Evolutionary conservation across 345 rosid genomes (phyloP).

Genomic region (Noccaea caerulescens): DNA sequence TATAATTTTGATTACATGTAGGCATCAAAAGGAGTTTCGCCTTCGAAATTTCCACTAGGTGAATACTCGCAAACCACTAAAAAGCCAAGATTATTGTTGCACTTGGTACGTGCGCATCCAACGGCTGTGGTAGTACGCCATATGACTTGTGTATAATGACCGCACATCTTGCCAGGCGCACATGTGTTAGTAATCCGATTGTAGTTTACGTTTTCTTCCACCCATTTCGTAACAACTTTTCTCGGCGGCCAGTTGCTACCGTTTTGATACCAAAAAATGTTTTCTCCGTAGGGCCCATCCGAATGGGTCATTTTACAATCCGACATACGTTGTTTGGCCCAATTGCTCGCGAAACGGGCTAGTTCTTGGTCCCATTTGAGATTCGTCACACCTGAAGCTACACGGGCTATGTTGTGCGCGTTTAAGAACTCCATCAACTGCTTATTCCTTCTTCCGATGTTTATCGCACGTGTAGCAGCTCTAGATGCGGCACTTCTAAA

Average conservation of each 20-base stretch:
- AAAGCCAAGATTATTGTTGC: constrained; percentile 38
- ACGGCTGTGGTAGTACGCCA: constrained; percentile 47
- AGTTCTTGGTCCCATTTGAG: constrained; percentile 49
- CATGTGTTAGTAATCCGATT: constrained; percentile 36
- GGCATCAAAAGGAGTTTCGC: constrained; percentile 48
- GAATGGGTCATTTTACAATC: constrained; percentile 61
- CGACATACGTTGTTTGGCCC: constrained; percentile 31
- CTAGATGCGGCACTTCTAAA: too few species aligned
- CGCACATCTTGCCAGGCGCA: constrained; percentile 44
- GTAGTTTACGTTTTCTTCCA: constrained; percentile 37
- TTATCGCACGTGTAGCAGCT: background rate
- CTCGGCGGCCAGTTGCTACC: constrained; percentile 45
- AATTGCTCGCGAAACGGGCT: constrained; percentile 38
- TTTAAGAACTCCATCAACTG: constrained; percentile 39
- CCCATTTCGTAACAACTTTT: constrained; percentile 50
- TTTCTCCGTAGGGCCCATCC: constrained; percentile 49
- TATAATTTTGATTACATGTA: background rate
- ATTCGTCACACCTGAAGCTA: constrained; percentile 32
- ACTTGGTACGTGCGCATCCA: constrained; percentile 48
- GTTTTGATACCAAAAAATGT: constrained; percentile 52
- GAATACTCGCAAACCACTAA: constrained; percentile 48
- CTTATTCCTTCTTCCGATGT: constrained; percentile 7
- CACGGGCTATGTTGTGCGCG: constrained; percentile 50
- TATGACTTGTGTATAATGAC: constrained; percentile 61
- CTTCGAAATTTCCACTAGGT: constrained; percentile 51